A percentile compares a stretch with the other conserved stretches of the same genome.
These are phyloP conservation scores for Candida xyloterini DNA, from an alignment of 805 yeast genomes.

Conservation along the genomic window DNA sequence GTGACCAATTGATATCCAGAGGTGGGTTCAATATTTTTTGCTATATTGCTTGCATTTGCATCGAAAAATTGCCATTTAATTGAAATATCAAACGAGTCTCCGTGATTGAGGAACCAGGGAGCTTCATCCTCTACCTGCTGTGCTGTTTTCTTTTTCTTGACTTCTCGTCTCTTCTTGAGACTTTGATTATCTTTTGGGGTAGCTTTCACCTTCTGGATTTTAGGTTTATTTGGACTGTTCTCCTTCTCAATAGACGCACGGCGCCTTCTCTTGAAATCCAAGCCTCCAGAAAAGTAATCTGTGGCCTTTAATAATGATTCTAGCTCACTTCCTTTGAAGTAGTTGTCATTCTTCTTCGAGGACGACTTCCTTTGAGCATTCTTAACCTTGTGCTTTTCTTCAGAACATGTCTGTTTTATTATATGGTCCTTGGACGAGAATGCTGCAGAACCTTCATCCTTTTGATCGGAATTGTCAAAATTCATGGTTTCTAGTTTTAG, in stretches of 20 bases:
- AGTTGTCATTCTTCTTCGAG: neutral
- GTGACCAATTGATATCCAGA: conserved; percentile 22
- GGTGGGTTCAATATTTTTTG: conserved; percentile 17
- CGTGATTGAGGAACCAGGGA: conserved; percentile 26
- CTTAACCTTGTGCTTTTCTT: no score
- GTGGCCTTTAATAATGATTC: conserved; percentile 27
- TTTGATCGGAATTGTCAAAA: no score
- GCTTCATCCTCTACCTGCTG: neutral
- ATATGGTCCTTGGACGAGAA: no score
- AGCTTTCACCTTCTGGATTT: neutral
- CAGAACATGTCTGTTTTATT: no score
- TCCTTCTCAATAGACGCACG: no score
- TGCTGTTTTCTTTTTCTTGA: neutral
- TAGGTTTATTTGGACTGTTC: neutral
- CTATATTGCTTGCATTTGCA: conserved; percentile 19
- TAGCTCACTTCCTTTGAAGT: conserved; percentile 21
- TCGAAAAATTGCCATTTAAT: conserved; percentile 20
- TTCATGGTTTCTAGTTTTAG: neutral
- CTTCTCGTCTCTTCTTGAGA: neutral
- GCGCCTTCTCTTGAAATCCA: neutral
- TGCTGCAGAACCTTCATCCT: no score
- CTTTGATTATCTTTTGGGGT: neutral
- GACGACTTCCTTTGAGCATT: no score
- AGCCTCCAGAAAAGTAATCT: conserved; percentile 19
- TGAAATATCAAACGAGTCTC: conserved; percentile 14